Conservation (phyloP, 1,284 basidiomycete species). For the Ceratobasidium theobromae region DNA sequence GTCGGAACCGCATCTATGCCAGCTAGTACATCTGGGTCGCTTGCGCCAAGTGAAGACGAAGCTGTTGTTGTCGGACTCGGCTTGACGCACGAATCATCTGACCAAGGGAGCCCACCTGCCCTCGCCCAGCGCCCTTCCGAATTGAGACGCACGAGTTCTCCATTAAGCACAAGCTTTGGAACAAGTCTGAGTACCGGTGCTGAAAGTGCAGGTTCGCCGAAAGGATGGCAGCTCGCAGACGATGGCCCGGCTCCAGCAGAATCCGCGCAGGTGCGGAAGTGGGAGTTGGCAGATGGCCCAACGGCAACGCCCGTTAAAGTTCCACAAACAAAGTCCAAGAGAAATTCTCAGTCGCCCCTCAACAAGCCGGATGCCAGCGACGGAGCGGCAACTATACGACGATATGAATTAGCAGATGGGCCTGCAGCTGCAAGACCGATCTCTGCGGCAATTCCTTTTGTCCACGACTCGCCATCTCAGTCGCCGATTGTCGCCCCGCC, state of each 20-base stretch:
- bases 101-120: constrained; percentile 10
- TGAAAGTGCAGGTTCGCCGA: constrained; percentile 6
- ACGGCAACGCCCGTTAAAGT: constrained; percentile 3
- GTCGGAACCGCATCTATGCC: constrained; percentile 13
- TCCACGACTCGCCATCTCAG: neutral
- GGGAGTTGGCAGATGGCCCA: constrained; percentile 22
- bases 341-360: neutral
- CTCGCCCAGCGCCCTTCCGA: neutral
- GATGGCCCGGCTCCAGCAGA: constrained; percentile 21
- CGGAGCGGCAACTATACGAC: constrained; percentile 9
- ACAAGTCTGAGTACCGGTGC: constrained; percentile 10
- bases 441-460: neutral
- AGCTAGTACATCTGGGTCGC: constrained; percentile 5
- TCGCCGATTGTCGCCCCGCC: constrained; percentile 9
- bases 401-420: constrained; percentile 14
- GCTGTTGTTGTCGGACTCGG: constrained; percentile 17
- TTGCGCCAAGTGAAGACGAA: constrained; percentile 24
- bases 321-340: neutral
- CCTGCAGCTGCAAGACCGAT: neutral
- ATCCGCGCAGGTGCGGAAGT: constrained; percentile 21
- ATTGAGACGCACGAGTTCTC: constrained; percentile 22
- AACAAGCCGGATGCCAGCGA: neutral
- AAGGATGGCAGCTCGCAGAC: constrained; percentile 22
- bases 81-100: constrained; percentile 2
- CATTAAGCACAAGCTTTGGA: constrained; percentile 5